These are phyloP conservation scores for Gremmenia infestans DNA, from an alignment of 2,329 filamentous ascomycete species.

Conservation along the genomic window DNA sequence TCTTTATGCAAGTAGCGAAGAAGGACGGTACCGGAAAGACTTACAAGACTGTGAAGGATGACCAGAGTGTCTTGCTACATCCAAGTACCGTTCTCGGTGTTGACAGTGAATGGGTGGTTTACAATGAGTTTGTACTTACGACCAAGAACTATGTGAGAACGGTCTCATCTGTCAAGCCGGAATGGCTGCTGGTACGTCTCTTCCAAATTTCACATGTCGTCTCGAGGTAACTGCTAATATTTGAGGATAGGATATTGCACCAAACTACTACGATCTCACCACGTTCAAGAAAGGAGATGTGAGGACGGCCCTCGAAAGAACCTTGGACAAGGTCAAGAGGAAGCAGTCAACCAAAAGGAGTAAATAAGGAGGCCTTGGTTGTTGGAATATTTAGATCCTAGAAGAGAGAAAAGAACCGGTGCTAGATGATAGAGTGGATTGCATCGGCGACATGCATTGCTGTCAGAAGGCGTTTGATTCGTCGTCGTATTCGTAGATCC, in stretches of 20 bases:
- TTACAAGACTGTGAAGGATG: slow-evolving; percentile 94
- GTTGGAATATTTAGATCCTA: background rate
- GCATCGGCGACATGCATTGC: background rate
- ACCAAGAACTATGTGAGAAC: slow-evolving; percentile 98
- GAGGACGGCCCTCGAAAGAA: slow-evolving; percentile 58
- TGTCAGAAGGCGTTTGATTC: background rate
- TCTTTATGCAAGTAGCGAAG: slow-evolving; percentile 99
- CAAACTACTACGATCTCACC: slow-evolving; percentile 82
- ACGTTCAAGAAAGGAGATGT: slow-evolving; percentile 84
- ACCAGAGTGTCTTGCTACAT: slow-evolving; percentile 88
- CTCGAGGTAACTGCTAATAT: slow-evolving; percentile 29
- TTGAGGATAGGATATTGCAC: slow-evolving; percentile 76
- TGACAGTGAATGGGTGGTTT: slow-evolving; percentile 94
- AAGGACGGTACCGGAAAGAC: slow-evolving; percentile 82
- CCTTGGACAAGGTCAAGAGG: slow-evolving; percentile 55
- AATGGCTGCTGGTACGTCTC: slow-evolving; percentile 82
- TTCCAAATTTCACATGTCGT: slow-evolving; percentile 3
- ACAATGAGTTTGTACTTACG: slow-evolving; percentile 97
- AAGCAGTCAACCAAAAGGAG: slow-evolving; percentile 35
- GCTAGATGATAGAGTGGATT: background rate
- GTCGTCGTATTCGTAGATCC: background rate
- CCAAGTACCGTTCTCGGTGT: slow-evolving; percentile 84
- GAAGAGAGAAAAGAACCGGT: background rate
- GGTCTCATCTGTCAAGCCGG: slow-evolving; percentile 83
- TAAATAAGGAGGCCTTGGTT: slow-evolving; percentile 6